Evolutionary conservation across 129 eudicot genomes (phyloP).

Genomic region (Flaveria trinervia): DNA sequence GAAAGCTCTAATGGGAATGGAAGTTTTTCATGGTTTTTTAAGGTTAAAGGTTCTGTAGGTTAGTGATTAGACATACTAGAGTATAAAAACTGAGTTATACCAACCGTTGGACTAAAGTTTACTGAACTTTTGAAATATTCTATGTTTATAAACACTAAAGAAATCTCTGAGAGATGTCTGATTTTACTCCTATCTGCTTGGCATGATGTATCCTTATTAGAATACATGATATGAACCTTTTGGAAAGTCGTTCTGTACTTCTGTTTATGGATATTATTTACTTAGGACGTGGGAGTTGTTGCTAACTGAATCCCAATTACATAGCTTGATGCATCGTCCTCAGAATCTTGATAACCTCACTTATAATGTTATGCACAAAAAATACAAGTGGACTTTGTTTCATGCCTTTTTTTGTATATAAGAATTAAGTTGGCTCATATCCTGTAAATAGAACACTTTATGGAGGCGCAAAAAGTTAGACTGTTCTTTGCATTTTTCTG

Average conservation of each 20-base stretch:
- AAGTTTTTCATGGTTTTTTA: not conserved
- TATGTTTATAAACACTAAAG: too few species aligned
- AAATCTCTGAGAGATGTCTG: not conserved
- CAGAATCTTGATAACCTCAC: not conserved
- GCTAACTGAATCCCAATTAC: too few species aligned
- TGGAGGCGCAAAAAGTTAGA: slow-evolving; percentile 5
- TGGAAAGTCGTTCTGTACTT: not conserved
- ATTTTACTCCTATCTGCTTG: slow-evolving; percentile 11
- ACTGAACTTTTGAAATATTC: too few species aligned
- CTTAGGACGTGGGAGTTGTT: not conserved
- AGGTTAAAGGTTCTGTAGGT: not conserved
- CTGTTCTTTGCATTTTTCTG: not conserved
- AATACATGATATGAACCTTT: not conserved
- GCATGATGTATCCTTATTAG: slow-evolving; percentile 7
- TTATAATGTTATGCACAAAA: not conserved
- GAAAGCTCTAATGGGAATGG: not conserved
- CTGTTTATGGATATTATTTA: not conserved
- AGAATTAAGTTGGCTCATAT: not conserved
- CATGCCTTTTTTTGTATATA: not conserved
- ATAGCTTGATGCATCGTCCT: slow-evolving; percentile 16
- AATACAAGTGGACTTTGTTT: slow-evolving; percentile 10
- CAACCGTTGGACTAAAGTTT: not conserved
- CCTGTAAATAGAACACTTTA: not conserved
- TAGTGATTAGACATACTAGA: not conserved
- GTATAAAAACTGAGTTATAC: not conserved